Conservation (phyloP, 2,329 filamentous ascomycete genomes). For the Exophiala viscosa region DNA sequence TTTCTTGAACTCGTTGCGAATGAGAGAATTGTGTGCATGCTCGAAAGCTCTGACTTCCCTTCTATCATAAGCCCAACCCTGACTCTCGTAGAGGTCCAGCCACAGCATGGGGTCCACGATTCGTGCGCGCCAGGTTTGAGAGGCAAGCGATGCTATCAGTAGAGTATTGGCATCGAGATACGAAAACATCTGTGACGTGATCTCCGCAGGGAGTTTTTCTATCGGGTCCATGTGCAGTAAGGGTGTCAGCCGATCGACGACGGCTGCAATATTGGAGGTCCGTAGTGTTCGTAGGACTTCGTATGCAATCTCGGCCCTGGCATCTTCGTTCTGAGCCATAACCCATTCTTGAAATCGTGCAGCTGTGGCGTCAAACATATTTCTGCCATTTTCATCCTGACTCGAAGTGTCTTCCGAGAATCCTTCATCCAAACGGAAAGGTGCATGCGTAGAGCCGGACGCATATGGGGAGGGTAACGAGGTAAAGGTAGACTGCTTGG, state of each 20-base stretch:
- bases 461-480: slow-evolving; percentile 1
- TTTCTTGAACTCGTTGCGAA: slow-evolving; percentile 39
- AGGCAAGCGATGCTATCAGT: slow-evolving; percentile 73
- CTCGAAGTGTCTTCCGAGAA: slow-evolving; percentile 68
- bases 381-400: slow-evolving; percentile 39
- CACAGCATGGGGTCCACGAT: slow-evolving; percentile 82
- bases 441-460: slow-evolving; percentile 13
- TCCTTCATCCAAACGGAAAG: slow-evolving; percentile 72
- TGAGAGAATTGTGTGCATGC: slow-evolving; percentile 35
- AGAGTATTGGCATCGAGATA: slow-evolving; percentile 80
- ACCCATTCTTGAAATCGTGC: slow-evolving; percentile 53
- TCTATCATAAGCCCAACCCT: slow-evolving; percentile 76
- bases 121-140: slow-evolving; percentile 74
- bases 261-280: slow-evolving; percentile 72
- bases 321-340: slow-evolving; percentile 50
- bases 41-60: slow-evolving; percentile 66
- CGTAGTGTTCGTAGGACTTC: slow-evolving; percentile 72
- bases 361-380: slow-evolving; percentile 36
- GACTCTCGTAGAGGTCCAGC: slow-evolving; percentile 74
- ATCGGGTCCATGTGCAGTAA: slow-evolving; percentile 92
- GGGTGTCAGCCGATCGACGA: slow-evolving; percentile 75
- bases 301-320: slow-evolving; percentile 70
- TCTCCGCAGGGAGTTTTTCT: slow-evolving; percentile 77
- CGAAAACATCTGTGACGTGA: slow-evolving; percentile 83
- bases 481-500: slow-evolving; percentile 2